A percentile compares a stretch with the other conserved stretches of the same genome.
phyloP scores from a whole-genome alignment of 1,284 basidiomycete genomes.

The Blastosporella zonata region DNA sequence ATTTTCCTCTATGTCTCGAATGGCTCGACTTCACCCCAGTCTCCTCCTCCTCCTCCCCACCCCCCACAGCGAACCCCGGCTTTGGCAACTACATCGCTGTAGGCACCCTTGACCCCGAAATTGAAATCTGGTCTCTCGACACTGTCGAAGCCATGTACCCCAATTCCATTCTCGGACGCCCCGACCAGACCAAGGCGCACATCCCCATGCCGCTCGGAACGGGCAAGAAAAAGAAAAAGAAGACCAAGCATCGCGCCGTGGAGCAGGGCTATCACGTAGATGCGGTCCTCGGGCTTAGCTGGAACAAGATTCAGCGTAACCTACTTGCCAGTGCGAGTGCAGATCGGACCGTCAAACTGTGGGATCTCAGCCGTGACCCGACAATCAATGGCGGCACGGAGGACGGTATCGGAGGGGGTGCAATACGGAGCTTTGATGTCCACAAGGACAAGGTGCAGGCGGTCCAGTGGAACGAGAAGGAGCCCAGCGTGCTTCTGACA shows the following conservation, averaged over 20 bases:
- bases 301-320: slow-evolving; percentile 90
- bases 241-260: slow-evolving; percentile 68
- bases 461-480: slow-evolving; percentile 91
- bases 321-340: slow-evolving; percentile 91
- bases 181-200: slow-evolving; percentile 81
- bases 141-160: slow-evolving; percentile 95
- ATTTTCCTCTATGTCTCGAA: slow-evolving; percentile 97
- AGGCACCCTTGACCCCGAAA: slow-evolving; percentile 95
- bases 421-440: slow-evolving; percentile 83
- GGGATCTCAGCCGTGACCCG: slow-evolving; percentile 85
- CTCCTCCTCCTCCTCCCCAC: slow-evolving; percentile 38
- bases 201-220: slow-evolving; percentile 76
- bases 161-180: slow-evolving; percentile 85
- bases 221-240: slow-evolving; percentile 94
- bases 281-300: slow-evolving; percentile 87
- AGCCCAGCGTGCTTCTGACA: slow-evolving; percentile 86
- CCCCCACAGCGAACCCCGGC: slow-evolving; percentile 33
- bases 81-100: slow-evolving; percentile 94
- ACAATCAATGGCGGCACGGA: slow-evolving; percentile 38
- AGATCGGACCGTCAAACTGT: slow-evolving; percentile 94
- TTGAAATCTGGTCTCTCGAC: slow-evolving; percentile 98
- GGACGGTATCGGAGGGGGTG: slow-evolving; percentile 50
- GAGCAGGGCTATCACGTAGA: slow-evolving; percentile 87
- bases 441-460: slow-evolving; percentile 98
- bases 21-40: slow-evolving; percentile 95